Evolutionary conservation across 352 stramenopile genomes (phyloP).

Genomic region (Phytophthora meadii): DNA sequence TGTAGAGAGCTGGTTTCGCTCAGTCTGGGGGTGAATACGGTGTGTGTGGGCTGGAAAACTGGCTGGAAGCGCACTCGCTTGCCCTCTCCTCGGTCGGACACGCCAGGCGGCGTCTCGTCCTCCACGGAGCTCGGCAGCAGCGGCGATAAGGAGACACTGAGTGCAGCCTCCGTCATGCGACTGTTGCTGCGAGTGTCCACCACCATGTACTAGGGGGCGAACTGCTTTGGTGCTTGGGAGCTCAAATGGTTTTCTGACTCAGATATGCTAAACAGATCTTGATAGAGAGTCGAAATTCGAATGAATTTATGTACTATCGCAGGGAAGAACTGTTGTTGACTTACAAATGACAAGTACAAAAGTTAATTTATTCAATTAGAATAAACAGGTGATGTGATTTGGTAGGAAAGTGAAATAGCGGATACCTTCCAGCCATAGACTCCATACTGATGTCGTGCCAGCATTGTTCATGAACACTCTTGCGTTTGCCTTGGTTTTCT

Average conservation of each 20-base stretch:
- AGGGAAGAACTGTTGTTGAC: too few relatives aligned
- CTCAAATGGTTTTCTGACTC: constrained; percentile 18
- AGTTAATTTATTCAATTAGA: too few relatives aligned
- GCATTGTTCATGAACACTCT: too few relatives aligned
- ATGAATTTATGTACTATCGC: not conserved
- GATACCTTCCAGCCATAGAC: too few relatives aligned
- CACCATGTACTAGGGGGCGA: constrained; percentile 38
- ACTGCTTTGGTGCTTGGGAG: not conserved
- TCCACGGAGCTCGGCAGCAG: constrained; percentile 82
- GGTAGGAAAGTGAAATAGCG: too few relatives aligned
- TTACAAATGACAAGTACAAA: not conserved
- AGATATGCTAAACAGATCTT: constrained; percentile 24
- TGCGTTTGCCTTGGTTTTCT: too few relatives aligned
- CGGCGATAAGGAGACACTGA: constrained; percentile 82
- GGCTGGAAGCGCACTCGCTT: constrained; percentile 80
- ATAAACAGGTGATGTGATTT: too few relatives aligned
- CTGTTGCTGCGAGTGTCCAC: constrained; percentile 47
- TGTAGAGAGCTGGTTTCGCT: constrained; percentile 70
- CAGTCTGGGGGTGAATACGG: constrained; percentile 83
- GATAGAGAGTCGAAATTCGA: constrained; percentile 26
- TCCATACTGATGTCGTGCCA: too few relatives aligned
- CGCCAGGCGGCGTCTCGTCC: constrained; percentile 45
- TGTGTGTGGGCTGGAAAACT: constrained; percentile 85
- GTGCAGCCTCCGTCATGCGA: constrained; percentile 50
- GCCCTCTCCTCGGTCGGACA: constrained; percentile 3